These are phyloP conservation scores for Boletus mariae DNA, from an alignment of 1,284 basidiomycete genomes.

Conservation along the genomic window DNA sequence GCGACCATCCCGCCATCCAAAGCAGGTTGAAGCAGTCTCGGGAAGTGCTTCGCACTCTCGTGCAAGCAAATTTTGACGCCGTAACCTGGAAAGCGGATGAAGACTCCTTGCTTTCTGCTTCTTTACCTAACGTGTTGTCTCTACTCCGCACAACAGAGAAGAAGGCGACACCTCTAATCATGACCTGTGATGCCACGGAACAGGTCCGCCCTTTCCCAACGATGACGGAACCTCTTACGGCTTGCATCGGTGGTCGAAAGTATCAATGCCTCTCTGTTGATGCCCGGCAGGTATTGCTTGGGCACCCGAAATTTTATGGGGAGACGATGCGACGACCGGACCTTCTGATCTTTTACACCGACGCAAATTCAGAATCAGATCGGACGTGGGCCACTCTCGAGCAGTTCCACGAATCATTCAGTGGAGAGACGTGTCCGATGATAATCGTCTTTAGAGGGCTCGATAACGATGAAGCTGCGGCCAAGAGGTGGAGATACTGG, in stretches of 20 bases:
- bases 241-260: slow-evolving; percentile 4
- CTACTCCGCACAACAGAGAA: slow-evolving; percentile 16
- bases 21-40: slow-evolving; percentile 19
- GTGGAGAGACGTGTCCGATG: slow-evolving; percentile 23
- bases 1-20: slow-evolving; percentile 29
- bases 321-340: slow-evolving; percentile 15
- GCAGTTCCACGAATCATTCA: slow-evolving; percentile 17
- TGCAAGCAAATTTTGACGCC: slow-evolving; percentile 9
- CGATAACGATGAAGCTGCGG: slow-evolving; percentile 13
- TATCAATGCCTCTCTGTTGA: slow-evolving; percentile 18
- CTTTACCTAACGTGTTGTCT: slow-evolving; percentile 22
- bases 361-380: slow-evolving; percentile 8
- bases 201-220: slow-evolving; percentile 4
- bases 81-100: slow-evolving; percentile 21
- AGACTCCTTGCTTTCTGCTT: slow-evolving; percentile 17
- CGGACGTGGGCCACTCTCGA: slow-evolving; percentile 18
- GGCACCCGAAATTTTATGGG: not conserved
- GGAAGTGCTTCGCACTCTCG: slow-evolving; percentile 17
- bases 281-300: slow-evolving; percentile 1
- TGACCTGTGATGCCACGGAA: slow-evolving; percentile 17
- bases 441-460: slow-evolving; percentile 26
- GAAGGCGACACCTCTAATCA: slow-evolving; percentile 13
- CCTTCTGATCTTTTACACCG: slow-evolving; percentile 25
- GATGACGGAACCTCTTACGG: not conserved
- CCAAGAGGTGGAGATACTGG: slow-evolving; percentile 15